phyloP scores from a whole-genome alignment of 441 rosid genomes.

The Aleurites moluccanus region DNA sequence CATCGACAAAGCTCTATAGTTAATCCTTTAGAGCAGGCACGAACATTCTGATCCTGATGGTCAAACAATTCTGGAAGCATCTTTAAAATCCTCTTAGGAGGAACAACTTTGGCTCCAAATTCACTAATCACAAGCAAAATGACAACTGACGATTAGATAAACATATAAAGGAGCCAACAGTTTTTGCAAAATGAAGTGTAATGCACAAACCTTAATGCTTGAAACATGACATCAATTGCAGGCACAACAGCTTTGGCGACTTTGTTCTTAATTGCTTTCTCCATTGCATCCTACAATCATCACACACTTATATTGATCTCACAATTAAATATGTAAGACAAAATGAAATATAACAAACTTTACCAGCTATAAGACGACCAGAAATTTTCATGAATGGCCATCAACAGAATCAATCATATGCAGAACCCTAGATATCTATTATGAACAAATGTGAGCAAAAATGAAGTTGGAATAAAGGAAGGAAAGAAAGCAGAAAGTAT shows the following conservation, averaged over 20 bases:
- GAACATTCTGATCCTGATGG: constrained; percentile 99
- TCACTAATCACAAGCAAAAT: constrained; percentile 54
- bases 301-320: constrained; percentile 1
- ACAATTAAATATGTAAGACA: background rate
- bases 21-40: constrained; percentile 95
- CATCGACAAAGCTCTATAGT: constrained; percentile 99
- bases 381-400: background rate
- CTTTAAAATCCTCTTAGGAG: constrained; percentile 94
- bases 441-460: too few relatives aligned
- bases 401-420: background rate
- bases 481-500: too few relatives aligned
- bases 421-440: background rate
- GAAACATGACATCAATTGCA: constrained; percentile 99
- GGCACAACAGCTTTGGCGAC: constrained; percentile 99
- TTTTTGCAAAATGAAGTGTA: constrained; percentile 19
- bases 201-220: constrained; percentile 76
- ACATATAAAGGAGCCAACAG: constrained; percentile 18
- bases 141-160: constrained; percentile 7
- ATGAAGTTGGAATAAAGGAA: too few relatives aligned
- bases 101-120: constrained; percentile 91
- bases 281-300: constrained; percentile 83
- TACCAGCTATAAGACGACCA: background rate
- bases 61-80: constrained; percentile 99
- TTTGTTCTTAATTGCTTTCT: constrained; percentile 99
- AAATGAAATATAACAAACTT: background rate